Evolutionary conservation across 371 early-diverging fungal species (phyloP).

Genomic region (Rhizopus sp.): DNA sequence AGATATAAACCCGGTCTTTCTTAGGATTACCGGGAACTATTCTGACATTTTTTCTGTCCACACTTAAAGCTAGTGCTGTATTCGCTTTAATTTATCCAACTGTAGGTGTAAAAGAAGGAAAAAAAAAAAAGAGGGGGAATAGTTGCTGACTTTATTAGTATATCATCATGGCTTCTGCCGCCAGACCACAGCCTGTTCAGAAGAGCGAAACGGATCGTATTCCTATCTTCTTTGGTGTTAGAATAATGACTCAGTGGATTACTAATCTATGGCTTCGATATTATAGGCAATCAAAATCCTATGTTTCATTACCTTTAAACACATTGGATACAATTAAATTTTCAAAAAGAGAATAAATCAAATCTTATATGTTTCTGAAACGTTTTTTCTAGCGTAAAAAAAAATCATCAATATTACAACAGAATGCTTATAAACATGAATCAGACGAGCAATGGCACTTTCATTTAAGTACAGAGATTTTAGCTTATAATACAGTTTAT

Average conservation of each 20-base stretch:
- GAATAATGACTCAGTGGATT: constrained; percentile 25
- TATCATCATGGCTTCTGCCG: constrained; percentile 49
- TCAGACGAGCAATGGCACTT: too few species aligned
- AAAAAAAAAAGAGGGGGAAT: background rate
- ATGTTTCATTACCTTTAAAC: too few species aligned
- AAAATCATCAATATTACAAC: too few species aligned
- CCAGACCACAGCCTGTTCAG: constrained; percentile 29
- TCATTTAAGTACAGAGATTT: too few species aligned
- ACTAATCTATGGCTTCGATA: background rate
- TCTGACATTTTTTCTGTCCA: constrained; percentile 47
- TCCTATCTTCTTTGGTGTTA: constrained; percentile 32
- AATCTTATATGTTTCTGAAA: too few species aligned
- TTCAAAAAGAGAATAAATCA: constrained; percentile 2
- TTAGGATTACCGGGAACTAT: constrained; percentile 41
- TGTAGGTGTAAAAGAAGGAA: constrained; percentile 32
- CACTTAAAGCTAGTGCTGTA: constrained; percentile 44
- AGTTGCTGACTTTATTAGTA: constrained; percentile 22
- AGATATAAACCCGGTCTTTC: background rate
- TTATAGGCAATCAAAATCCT: background rate
- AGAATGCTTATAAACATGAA: too few species aligned
- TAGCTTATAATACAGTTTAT: too few species aligned
- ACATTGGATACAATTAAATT: constrained; percentile 2
- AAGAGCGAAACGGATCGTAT: constrained; percentile 7
- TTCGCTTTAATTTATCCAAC: constrained; percentile 53
- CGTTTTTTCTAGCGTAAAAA: too few species aligned